Conservation (phyloP, 192 early-diverging fungal genomes). For the Podila epicladia region DNA sequence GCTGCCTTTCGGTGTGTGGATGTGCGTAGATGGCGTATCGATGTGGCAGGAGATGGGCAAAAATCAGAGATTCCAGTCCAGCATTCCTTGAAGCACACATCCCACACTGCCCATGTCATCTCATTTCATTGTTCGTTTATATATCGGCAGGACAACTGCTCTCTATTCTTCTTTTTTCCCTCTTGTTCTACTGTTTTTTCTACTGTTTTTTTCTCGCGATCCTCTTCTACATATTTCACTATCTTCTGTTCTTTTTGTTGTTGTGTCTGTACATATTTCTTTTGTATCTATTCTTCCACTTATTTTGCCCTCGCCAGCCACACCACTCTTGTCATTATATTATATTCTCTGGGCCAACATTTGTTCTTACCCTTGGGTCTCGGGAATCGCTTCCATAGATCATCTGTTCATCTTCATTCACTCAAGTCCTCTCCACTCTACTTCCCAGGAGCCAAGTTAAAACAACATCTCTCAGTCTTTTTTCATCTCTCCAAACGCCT, state of each 20-base stretch:
- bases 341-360: background rate
- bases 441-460: too few relatives aligned
- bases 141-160: background rate
- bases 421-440: too few relatives aligned
- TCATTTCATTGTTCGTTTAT: slow-evolving; percentile 2
- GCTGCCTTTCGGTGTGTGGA: too few relatives aligned
- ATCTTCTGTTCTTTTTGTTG: background rate
- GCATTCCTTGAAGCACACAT: background rate
- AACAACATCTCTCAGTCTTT: background rate
- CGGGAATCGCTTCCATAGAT: too few relatives aligned
- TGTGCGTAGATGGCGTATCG: background rate
- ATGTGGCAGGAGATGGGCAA: background rate
- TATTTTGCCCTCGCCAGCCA: slow-evolving; percentile 3
- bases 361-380: too few relatives aligned
- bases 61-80: background rate
- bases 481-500: background rate
- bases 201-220: slow-evolving; percentile 3
- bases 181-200: background rate
- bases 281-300: background rate
- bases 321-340: background rate
- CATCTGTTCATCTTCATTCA: too few relatives aligned
- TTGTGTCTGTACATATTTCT: background rate
- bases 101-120: background rate
- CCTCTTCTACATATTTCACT: background rate
- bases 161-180: background rate